A percentile compares a stretch with the other conserved stretches of the same genome.
Evolutionary conservation across 768 basidiomycete species (phyloP).

Genomic region (Leccinellum rugosiceps): DNA sequence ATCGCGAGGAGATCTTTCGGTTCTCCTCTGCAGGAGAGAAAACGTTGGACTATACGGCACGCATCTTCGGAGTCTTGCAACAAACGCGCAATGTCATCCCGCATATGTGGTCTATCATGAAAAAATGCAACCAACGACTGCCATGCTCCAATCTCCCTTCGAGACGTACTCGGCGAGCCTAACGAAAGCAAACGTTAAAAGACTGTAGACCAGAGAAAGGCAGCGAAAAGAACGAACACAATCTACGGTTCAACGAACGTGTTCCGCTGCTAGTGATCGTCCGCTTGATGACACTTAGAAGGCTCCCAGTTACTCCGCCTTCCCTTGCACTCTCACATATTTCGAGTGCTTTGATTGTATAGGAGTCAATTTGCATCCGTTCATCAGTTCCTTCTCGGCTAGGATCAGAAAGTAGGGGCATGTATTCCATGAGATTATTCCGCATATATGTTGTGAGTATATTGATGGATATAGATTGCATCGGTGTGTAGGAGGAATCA

Average conservation of each 20-base stretch:
- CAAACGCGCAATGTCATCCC: conserved; percentile 55
- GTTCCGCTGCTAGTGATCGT: conserved; percentile 78
- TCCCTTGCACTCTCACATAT: conserved; percentile 73
- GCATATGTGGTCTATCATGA: conserved; percentile 54
- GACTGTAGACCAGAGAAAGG: conserved; percentile 4
- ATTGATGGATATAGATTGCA: conserved; percentile 55
- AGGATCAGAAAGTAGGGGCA: conserved; percentile 62
- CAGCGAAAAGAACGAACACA: conserved; percentile 51
- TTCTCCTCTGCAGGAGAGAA: conserved; percentile 66
- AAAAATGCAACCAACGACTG: conserved; percentile 80
- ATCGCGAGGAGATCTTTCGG: conserved; percentile 64
- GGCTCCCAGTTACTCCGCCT: conserved; percentile 68
- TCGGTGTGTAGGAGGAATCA: conserved; percentile 17
- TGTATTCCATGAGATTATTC: conserved; percentile 70
- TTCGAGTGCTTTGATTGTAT: conserved; percentile 87
- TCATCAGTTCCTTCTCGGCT: conserved; percentile 49
- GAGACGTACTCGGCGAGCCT: conserved; percentile 84
- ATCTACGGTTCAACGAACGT: conserved; percentile 68
- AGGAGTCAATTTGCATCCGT: conserved; percentile 87
- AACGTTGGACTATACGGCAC: conserved; percentile 73
- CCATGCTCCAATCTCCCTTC: conserved; percentile 64
- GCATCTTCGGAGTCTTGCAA: conserved; percentile 65
- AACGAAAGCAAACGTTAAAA: conserved; percentile 12
- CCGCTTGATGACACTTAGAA: conserved; percentile 70
- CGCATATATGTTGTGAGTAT: conserved; percentile 65